Evolutionary conservation across 139 green algal genomes (phyloP).

Genomic region (Chlamydomonas applanata): DNA sequence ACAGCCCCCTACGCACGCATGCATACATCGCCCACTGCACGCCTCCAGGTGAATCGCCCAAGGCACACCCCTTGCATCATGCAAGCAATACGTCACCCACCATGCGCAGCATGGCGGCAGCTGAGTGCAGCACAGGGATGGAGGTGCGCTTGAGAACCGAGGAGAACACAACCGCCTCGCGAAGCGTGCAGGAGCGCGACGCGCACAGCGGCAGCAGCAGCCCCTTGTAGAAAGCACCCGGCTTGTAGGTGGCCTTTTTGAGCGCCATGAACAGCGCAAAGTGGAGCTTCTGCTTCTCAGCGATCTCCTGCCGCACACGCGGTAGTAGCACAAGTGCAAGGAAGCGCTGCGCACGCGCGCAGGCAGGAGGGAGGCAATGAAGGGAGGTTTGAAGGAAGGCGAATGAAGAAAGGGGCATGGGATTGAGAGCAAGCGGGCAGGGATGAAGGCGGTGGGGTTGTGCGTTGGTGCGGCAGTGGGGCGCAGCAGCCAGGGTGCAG

Average conservation of each 20-base stretch:
- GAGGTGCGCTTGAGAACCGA: slow-evolving; percentile 77
- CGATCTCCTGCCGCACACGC: slow-evolving; percentile 85
- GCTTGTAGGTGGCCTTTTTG: slow-evolving; percentile 97
- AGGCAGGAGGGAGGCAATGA: too few species aligned
- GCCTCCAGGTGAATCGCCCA: too few species aligned
- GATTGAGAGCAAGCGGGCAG: too few species aligned
- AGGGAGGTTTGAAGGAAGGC: too few species aligned
- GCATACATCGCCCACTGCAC: too few species aligned
- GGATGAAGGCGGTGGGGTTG: too few species aligned
- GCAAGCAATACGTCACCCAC: too few species aligned
- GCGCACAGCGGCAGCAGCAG: slow-evolving; percentile 88
- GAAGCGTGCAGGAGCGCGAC: slow-evolving; percentile 78
- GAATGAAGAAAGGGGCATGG: too few species aligned
- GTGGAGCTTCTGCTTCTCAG: slow-evolving; percentile 83
- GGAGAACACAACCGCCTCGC: slow-evolving; percentile 95
- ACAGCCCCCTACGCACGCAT: too few species aligned
- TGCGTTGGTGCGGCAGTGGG: too few species aligned
- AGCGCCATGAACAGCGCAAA: slow-evolving; percentile 95
- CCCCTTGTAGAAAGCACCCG: slow-evolving; percentile 97
- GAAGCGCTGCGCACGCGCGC: slow-evolving; percentile 91
- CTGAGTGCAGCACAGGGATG: slow-evolving; percentile 91
- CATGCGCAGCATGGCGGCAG: slow-evolving; percentile 76
- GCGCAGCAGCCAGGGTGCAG: too few species aligned
- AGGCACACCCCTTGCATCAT: too few species aligned
- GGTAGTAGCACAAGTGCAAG: slow-evolving; percentile 94